phyloP scores from a whole-genome alignment of 805 yeast genomes.

The Suhomyces pyralidae region DNA sequence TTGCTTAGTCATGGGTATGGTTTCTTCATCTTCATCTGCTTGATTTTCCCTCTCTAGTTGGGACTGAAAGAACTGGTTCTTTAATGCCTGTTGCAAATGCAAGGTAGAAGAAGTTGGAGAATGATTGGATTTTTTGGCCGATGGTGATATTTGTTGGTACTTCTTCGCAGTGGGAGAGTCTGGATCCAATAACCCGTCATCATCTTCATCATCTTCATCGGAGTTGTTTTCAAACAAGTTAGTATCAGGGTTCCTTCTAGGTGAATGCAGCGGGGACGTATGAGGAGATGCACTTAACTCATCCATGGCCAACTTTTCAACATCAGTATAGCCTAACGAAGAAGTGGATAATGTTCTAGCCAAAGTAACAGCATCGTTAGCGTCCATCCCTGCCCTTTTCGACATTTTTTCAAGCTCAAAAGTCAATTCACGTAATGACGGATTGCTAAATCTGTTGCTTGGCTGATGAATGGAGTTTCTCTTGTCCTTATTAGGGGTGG shows the following conservation, averaged over 20 bases:
- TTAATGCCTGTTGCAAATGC: constrained; percentile 16
- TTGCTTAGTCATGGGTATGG: not conserved
- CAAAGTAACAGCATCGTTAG: constrained; percentile 76
- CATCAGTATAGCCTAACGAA: constrained; percentile 56
- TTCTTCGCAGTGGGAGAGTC: constrained; percentile 13
- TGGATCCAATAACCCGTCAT: constrained; percentile 10
- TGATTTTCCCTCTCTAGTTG: constrained; percentile 7
- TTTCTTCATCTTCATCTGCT: not conserved
- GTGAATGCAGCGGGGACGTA: constrained; percentile 11
- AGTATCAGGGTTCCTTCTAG: constrained; percentile 1
- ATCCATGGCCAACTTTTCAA: constrained; percentile 34
- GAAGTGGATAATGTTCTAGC: constrained; percentile 77
- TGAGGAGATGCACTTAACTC: constrained; percentile 8
- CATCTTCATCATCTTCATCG: not conserved
- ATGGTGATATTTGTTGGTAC: constrained; percentile 3
- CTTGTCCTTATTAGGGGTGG: constrained; percentile 1
- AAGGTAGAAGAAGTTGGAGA: constrained; percentile 9
- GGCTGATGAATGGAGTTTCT: constrained; percentile 6
- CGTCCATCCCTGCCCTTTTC: constrained; percentile 72
- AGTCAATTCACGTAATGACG: constrained; percentile 69
- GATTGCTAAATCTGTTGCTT: constrained; percentile 35
- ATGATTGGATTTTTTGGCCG: not conserved
- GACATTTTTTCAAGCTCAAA: constrained; percentile 72
- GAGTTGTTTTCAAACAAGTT: not conserved
- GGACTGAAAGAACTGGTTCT: constrained; percentile 15